Evolutionary conservation across 1,284 basidiomycete genomes (phyloP).

Genomic region (Coniferiporia sulphurascens): DNA sequence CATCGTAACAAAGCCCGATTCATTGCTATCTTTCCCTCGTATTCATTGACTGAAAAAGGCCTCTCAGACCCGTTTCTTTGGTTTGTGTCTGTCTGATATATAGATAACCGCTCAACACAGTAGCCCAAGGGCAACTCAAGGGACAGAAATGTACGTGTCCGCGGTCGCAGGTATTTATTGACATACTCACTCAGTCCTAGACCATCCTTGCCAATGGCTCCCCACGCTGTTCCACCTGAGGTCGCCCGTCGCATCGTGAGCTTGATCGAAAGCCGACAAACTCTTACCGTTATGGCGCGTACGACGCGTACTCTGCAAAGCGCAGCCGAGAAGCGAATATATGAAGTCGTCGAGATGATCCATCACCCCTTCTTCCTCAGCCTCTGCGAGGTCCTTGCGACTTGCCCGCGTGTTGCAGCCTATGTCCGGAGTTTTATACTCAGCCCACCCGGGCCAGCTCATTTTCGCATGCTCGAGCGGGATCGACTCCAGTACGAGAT

Average conservation of each 20-base stretch:
- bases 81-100: no score
- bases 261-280: background rate
- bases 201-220: background rate
- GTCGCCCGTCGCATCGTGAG: constrained; percentile 9
- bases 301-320: constrained; percentile 15
- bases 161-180: background rate
- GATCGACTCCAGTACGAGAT: background rate
- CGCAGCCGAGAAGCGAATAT: constrained; percentile 15
- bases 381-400: constrained; percentile 4
- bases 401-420: constrained; percentile 8
- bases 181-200: background rate
- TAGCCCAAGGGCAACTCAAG: no score
- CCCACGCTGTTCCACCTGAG: constrained; percentile 7
- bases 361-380: constrained; percentile 4
- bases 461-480: background rate
- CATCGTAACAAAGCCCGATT: no score
- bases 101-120: no score
- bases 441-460: background rate
- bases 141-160: no score
- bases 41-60: no score
- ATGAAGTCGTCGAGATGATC: constrained; percentile 8
- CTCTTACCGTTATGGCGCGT: constrained; percentile 5
- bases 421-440: constrained; percentile 12
- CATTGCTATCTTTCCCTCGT: no score
- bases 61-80: no score